Conservation (phyloP, 106 monocot species). For the Dendrobium officinale region DNA sequence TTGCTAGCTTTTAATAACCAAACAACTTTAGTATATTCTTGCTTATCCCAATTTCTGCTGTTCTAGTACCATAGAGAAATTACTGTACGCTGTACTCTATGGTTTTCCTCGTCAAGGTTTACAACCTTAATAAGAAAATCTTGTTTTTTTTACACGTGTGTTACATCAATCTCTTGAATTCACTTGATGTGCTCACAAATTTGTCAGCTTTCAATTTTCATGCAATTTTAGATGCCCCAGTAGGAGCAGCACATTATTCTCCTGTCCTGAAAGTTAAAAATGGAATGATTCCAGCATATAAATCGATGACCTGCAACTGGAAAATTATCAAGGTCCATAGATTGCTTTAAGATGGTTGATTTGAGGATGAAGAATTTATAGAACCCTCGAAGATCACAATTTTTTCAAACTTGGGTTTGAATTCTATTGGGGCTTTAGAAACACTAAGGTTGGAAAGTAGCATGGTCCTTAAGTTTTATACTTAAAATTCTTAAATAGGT, state of each 20-base stretch:
- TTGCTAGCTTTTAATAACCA: too few species aligned
- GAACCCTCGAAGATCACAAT: too few species aligned
- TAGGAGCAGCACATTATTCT: neutral
- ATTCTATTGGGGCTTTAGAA: neutral
- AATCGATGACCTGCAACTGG: neutral
- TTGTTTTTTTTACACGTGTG: neutral
- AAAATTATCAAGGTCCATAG: neutral
- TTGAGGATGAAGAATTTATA: too few species aligned
- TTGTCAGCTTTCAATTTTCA: neutral
- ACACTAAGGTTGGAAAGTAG: too few species aligned
- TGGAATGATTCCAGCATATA: neutral
- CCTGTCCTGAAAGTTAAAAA: neutral
- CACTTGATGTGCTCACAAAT: neutral
- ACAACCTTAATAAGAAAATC: neutral
- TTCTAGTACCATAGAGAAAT: too few species aligned
- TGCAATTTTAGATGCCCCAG: neutral
- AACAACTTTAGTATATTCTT: too few species aligned
- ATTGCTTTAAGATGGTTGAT: neutral
- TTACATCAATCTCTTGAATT: neutral
- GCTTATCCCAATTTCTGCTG: too few species aligned
- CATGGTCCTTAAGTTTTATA: too few species aligned
- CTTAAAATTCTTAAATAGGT: too few species aligned
- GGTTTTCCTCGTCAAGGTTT: too few species aligned
- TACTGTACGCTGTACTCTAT: too few species aligned
- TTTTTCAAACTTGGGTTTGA: neutral